A percentile compares a stretch with the other conserved stretches of the same genome.
Evolutionary conservation across 2,329 filamentous ascomycete genomes (phyloP).

Genomic region (Fusarium aywerte): DNA sequence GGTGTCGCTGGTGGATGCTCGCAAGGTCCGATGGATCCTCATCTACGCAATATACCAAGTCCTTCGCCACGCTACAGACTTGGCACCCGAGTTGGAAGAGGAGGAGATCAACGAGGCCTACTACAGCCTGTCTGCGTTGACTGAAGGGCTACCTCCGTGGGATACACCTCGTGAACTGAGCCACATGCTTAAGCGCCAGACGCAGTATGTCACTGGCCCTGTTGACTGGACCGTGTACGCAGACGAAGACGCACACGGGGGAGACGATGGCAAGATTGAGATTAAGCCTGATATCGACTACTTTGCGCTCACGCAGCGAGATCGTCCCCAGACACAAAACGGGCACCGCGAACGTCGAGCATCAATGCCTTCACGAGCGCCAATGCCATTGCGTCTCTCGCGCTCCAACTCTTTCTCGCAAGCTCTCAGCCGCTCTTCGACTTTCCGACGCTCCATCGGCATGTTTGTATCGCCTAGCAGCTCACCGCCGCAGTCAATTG

Average conservation of each 20-base stretch:
- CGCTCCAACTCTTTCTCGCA: conserved; percentile 49
- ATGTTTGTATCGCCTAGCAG: conserved; percentile 45
- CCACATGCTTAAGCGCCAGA: conserved; percentile 47
- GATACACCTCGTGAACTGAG: conserved; percentile 47
- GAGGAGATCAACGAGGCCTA: conserved; percentile 66
- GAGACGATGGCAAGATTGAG: conserved; percentile 49
- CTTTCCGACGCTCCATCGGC: conserved; percentile 51
- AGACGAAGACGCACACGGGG: conserved; percentile 3
- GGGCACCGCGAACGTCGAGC: conserved; percentile 31
- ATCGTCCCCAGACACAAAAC: conserved; percentile 14
- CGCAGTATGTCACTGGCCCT: conserved; percentile 39
- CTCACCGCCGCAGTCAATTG: conserved; percentile 28
- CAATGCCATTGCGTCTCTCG: conserved; percentile 38
- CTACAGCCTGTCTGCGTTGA: conserved; percentile 66
- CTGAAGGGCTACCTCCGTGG: conserved; percentile 60
- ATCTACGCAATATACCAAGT: conserved; percentile 79
- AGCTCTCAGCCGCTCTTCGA: conserved; percentile 49
- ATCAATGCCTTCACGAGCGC: conserved; percentile 19
- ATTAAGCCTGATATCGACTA: conserved; percentile 69
- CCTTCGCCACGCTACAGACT: conserved; percentile 70
- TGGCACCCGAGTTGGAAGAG: conserved; percentile 67
- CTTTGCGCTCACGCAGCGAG: conserved; percentile 57
- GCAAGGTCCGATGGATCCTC: conserved; percentile 82
- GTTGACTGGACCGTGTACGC: conserved; percentile 21
- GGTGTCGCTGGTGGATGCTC: conserved; percentile 68